Conservation (phyloP, 805 yeast species). For the Allodekkera sacchari region DNA sequence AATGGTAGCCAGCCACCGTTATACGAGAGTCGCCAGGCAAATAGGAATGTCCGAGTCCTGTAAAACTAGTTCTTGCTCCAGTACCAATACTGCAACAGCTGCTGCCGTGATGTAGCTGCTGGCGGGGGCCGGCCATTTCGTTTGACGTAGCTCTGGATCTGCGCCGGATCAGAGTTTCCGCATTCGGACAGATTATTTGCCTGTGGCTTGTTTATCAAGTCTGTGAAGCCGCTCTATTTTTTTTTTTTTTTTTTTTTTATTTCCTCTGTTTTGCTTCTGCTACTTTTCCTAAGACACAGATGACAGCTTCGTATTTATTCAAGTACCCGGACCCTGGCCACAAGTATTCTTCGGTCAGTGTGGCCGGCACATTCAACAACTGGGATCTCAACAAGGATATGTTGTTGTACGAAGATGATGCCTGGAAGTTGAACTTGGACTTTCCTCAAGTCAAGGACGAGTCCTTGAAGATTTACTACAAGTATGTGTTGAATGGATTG, state of each 20-base stretch:
- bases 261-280: not conserved
- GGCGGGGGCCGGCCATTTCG: too few species aligned
- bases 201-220: not conserved
- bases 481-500: slow-evolving; percentile 19
- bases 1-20: too few species aligned
- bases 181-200: too few species aligned
- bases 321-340: slow-evolving; percentile 6
- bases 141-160: too few species aligned
- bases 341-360: slow-evolving; percentile 8
- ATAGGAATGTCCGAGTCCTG: too few species aligned
- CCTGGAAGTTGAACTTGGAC: slow-evolving; percentile 4
- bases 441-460: slow-evolving; percentile 2
- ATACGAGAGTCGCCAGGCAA: too few species aligned
- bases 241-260: not conserved
- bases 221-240: not conserved
- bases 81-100: too few species aligned
- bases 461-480: slow-evolving; percentile 15
- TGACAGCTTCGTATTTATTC: slow-evolving; percentile 2
- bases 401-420: slow-evolving; percentile 5
- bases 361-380: slow-evolving; percentile 15
- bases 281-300: not conserved
- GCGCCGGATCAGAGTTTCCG: too few species aligned
- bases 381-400: slow-evolving; percentile 9
- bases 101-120: too few species aligned
- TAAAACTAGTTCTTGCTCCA: too few species aligned